Evolutionary conservation across 2,329 filamentous ascomycete species (phyloP).

Genomic region (Paecilomyces fulvus): DNA sequence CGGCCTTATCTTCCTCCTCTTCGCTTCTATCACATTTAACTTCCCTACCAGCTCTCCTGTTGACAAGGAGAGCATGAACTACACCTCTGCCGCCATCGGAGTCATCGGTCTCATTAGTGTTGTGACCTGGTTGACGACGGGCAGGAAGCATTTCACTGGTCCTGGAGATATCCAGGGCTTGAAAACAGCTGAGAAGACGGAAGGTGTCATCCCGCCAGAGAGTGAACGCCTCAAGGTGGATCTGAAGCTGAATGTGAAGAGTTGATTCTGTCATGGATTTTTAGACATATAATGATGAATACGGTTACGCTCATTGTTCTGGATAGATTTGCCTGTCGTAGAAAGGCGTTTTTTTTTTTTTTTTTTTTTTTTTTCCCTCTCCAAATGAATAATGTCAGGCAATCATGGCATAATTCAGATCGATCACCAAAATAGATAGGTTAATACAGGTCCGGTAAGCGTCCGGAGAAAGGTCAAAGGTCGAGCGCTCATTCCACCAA

Average conservation of each 20-base stretch:
- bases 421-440: background rate
- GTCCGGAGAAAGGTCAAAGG: background rate
- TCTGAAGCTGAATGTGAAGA: background rate
- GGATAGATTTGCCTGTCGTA: background rate
- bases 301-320: background rate
- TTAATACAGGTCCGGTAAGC: too few species aligned
- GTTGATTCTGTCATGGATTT: background rate
- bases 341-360: background rate
- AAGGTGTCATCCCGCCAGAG: background rate
- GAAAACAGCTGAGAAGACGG: background rate
- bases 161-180: slow-evolving; percentile 19
- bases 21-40: slow-evolving; percentile 49
- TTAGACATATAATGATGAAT: background rate
- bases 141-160: slow-evolving; percentile 43
- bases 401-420: background rate
- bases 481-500: background rate
- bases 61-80: slow-evolving; percentile 50
- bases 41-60: slow-evolving; percentile 46
- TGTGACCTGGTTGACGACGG: slow-evolving; percentile 46
- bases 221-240: background rate
- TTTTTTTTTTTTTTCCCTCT: background rate
- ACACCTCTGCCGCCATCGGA: slow-evolving; percentile 49
- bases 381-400: background rate
- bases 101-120: slow-evolving; percentile 44
- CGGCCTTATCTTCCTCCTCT: slow-evolving; percentile 45